A percentile compares a stretch with the other conserved stretches of the same genome.
phyloP scores from a whole-genome alignment of 805 yeast species.

The Candida morakotiae region DNA sequence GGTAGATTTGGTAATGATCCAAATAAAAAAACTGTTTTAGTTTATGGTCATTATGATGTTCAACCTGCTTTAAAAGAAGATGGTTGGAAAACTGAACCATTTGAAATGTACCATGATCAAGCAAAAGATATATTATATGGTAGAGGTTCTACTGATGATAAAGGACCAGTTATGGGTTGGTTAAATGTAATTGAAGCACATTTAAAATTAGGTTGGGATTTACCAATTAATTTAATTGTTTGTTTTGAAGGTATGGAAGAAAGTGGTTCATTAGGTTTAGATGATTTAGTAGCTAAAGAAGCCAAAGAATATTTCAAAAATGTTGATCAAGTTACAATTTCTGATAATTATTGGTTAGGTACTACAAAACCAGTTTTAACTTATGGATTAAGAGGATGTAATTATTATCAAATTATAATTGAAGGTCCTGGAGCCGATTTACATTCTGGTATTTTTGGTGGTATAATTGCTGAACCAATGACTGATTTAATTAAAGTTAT shows the following conservation, averaged over 20 bases:
- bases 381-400: slow-evolving; percentile 95
- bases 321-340: slow-evolving; percentile 91
- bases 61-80: slow-evolving; percentile 92
- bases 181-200: slow-evolving; percentile 90
- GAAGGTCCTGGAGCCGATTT: slow-evolving; percentile 95
- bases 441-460: slow-evolving; percentile 97
- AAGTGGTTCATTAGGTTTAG: slow-evolving; percentile 91
- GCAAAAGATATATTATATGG: slow-evolving; percentile 76
- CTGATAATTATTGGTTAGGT: slow-evolving; percentile 98
- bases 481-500: slow-evolving; percentile 81
- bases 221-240: slow-evolving; percentile 89
- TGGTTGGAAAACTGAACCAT: slow-evolving; percentile 96
- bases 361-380: slow-evolving; percentile 95
- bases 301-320: slow-evolving; percentile 76
- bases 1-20: slow-evolving; percentile 84
- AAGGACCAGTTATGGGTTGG: slow-evolving; percentile 99
- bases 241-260: slow-evolving; percentile 99
- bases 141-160: slow-evolving; percentile 95
- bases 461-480: slow-evolving; percentile 96
- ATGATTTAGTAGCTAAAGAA: slow-evolving; percentile 74
- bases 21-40: slow-evolving; percentile 77
- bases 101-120: slow-evolving; percentile 53
- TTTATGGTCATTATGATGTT: slow-evolving; percentile 97
- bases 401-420: slow-evolving; percentile 79
- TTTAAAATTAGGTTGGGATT: slow-evolving; percentile 72